These are phyloP conservation scores for Penicillium sp. DNA, from an alignment of 2,329 filamentous ascomycete species.

Conservation along the genomic window DNA sequence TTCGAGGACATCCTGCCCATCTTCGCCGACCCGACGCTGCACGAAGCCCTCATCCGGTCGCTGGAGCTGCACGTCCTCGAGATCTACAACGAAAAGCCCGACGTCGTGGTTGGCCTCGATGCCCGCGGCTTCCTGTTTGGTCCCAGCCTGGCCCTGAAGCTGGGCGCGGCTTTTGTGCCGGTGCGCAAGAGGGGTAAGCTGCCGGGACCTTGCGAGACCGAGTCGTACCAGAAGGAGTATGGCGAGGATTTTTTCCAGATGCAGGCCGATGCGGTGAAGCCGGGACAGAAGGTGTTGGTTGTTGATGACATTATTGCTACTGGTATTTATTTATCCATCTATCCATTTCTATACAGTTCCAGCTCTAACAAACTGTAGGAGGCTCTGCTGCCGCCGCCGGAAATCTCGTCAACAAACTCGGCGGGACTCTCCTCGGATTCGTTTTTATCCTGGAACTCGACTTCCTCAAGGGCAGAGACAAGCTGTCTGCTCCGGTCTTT, in stretches of 20 bases:
- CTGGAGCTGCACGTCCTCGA: constrained; percentile 77
- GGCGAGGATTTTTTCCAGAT: constrained; percentile 95
- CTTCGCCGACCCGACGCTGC: constrained; percentile 72
- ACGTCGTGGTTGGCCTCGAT: constrained; percentile 90
- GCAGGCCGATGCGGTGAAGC: constrained; percentile 78
- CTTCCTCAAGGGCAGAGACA: constrained; percentile 85
- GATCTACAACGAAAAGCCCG: constrained; percentile 63
- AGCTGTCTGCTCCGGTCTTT: constrained; percentile 77
- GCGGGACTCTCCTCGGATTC: constrained; percentile 81
- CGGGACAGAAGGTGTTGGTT: constrained; percentile 83
- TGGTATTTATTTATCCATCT: constrained; percentile 51
- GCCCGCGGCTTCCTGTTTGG: constrained; percentile 95
- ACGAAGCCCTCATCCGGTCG: constrained; percentile 73
- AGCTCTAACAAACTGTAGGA: constrained; percentile 50
- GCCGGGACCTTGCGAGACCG: constrained; percentile 80
- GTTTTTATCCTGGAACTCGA: constrained; percentile 95
- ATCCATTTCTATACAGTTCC: not conserved
- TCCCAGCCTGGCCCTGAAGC: constrained; percentile 75
- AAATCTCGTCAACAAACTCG: constrained; percentile 78
- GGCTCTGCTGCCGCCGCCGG: constrained; percentile 87
- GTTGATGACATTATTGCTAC: constrained; percentile 99
- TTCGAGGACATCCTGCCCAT: constrained; percentile 98
- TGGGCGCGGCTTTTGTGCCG: constrained; percentile 84
- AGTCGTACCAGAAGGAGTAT: constrained; percentile 91
- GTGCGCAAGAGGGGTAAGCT: constrained; percentile 96